Base-by-base conservation (phyloP, 495 filamentous ascomycete genomes). In the Daldinia vernicosa region DNA sequence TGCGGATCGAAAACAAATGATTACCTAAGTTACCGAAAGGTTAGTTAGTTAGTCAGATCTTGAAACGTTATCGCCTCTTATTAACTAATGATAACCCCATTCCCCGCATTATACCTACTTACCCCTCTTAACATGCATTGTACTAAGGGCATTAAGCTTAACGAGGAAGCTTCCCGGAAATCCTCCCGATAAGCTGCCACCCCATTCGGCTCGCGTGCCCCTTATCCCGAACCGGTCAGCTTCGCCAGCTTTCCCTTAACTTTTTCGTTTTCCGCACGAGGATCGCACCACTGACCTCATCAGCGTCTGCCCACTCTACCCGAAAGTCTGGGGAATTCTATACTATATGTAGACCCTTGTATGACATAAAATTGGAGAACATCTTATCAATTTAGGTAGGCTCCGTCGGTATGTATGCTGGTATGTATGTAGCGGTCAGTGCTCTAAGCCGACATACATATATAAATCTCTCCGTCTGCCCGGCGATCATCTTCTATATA, bases 261-360 rank as follows among this genome's bases (percentile, higher is more conserved):
- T 43, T 68, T 71, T 68, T 71, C 69, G 65, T 72, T 43, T 54
- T n/a, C n/a, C 53, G 60, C 64, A 55, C 54, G 6, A 63, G 55
- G 55, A 72, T 72, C 64, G 64, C 64, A 55, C 69, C 53, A 72
- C 56, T 39, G 50, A 65, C 64, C 65, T 68, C 70, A 58, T 65
- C 56, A 68, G 30, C 24, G 32, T 72, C 70, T 72, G 60, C 63
- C 69, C 69, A 66, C 43, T 17, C 17, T 30, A 47, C 24, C 64
- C 69, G 64, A 12, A 57, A 72, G 65, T 66, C 69, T 58, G 63
- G 63, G 68, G 62, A 66, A 70, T 70, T n/a, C n/a, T n/a, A n/a
- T n/a, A n/a, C n/a, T n/a, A n/a, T 37, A 40, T n/a, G 37, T 8
- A 0, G 26, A 22, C 2, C 39, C 61, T 69, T 64, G 70, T 72